Percentiles rank a stretch among this genome's conserved stretches.
Conservation (phyloP, 176 grass and related monocot species). For the Zea luxurians region DNA sequence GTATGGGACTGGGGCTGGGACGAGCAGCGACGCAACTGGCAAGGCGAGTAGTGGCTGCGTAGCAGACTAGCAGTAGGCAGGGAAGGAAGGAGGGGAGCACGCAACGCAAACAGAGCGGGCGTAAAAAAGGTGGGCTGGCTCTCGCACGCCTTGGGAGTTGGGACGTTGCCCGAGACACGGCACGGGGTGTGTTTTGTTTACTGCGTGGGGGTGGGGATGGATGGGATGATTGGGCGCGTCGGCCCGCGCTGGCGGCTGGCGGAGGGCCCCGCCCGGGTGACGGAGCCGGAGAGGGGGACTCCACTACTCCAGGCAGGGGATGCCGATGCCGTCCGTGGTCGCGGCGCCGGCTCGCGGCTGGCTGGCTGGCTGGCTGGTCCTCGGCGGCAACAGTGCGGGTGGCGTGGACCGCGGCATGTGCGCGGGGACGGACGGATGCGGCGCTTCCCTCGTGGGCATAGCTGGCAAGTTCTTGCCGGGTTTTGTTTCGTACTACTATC, state of each 20-base stretch:
- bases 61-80: neutral
- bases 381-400: neutral
- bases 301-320: neutral
- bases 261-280: neutral
- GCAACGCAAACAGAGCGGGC: neutral
- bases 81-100: neutral
- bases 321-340: neutral
- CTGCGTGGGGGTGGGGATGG: neutral
- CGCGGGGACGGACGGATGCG: neutral
- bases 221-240: neutral
- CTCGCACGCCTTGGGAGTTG: too few relatives aligned
- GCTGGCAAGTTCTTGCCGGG: neutral
- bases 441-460: neutral
- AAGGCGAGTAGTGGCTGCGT: neutral
- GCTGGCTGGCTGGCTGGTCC: neutral
- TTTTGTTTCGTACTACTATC: too few relatives aligned
- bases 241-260: neutral
- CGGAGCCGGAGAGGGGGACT: neutral
- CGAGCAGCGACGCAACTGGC: neutral
- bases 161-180: neutral
- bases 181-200: neutral
- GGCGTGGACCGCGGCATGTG: slow-evolving; percentile 1
- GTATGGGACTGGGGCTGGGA: neutral
- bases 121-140: neutral
- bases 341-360: neutral